Conservation (phyloP, 345 rosid species). For the Hevea brasiliensis region DNA sequence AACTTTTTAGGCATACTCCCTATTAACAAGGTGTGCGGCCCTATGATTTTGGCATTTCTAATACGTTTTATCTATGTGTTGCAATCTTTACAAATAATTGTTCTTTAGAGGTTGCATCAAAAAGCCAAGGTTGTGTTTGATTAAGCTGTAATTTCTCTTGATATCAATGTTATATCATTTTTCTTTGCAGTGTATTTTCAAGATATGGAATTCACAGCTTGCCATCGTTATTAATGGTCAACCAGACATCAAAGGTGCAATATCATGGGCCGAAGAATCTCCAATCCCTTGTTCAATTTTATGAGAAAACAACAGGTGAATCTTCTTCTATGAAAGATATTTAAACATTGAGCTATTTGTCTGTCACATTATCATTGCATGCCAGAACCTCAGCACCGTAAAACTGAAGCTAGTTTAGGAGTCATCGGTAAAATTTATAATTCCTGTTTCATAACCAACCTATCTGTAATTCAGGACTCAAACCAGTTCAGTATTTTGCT, state of each 20-base stretch:
- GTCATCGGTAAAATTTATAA: not conserved
- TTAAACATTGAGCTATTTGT: not conserved
- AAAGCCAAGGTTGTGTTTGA: slow-evolving; percentile 3
- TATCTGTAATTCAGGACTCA: slow-evolving; percentile 50
- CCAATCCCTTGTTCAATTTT: slow-evolving; percentile 58
- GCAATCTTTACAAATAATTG: not conserved
- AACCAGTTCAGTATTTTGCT: slow-evolving; percentile 50
- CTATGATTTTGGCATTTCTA: not conserved
- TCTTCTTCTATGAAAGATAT: not conserved
- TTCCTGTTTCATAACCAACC: not conserved
- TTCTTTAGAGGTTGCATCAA: not conserved
- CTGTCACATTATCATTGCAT: not conserved
- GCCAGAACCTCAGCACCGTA: not conserved
- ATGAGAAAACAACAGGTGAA: slow-evolving; percentile 66
- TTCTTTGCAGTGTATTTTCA: slow-evolving; percentile 63
- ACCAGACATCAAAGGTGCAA: slow-evolving; percentile 53
- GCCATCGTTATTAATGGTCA: slow-evolving; percentile 69
- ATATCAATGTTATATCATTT: slow-evolving; percentile 7
- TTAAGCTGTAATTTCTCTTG: slow-evolving; percentile 4
- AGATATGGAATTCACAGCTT: slow-evolving; percentile 83
- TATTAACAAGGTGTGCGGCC: not conserved
- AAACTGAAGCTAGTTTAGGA: not conserved
- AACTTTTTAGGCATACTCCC: not conserved
- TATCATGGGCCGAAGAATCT: slow-evolving; percentile 69
- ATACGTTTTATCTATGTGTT: not conserved